Base-by-base conservation (phyloP, 164 flowering plant species). In the Stephania cephalantha region DNA sequence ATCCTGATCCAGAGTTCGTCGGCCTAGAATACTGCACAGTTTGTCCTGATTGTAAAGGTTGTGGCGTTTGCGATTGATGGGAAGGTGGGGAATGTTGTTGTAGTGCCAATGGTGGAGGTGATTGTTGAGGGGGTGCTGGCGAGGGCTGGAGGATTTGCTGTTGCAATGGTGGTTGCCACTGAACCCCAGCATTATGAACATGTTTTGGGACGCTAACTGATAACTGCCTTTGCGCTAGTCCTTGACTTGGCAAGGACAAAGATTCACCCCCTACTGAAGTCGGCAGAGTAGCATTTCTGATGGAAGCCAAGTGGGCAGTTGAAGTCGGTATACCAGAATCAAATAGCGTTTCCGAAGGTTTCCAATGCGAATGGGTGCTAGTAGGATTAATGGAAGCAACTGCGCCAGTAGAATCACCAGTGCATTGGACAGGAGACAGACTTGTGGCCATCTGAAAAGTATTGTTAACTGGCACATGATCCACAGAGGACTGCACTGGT, bases 1-100 rank as follows among this genome's bases (percentile, higher is more conserved):
- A 85, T 71, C 86, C 92, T 76, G 85, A 67, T 77, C 88, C 85
- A 77, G 88, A 79, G 71, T 82, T 84, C 53, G 85, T 22, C 13
- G 89, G 79, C 74, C 82, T 83, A 65, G 82, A 77, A 80, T 81
- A 83, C 78, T 80, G 71, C 80, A 80, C 82, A 46, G 83, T 79
- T 74, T 87, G 85, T 76, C 82, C 88, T 64, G 83, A 77, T 74
- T 83, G 85, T 74, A 78, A 68, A 68, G 70, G 80, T 77, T 75
- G 80, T 50, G 53, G 76, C 4, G 35, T 20, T 68, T 64, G 81
- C 55, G 42, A 73, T 9, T 75, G 81, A 55, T 46, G 76, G 25
- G 58, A 65, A 64, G 69, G 76, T 46, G 46, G 76, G 46, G 69
- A 77, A 17, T 74, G 77, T 4, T 67, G 79, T 1, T 64, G 64